phyloP scores from a whole-genome alignment of 305 asterid genomes.

The Solanum hybrid region DNA sequence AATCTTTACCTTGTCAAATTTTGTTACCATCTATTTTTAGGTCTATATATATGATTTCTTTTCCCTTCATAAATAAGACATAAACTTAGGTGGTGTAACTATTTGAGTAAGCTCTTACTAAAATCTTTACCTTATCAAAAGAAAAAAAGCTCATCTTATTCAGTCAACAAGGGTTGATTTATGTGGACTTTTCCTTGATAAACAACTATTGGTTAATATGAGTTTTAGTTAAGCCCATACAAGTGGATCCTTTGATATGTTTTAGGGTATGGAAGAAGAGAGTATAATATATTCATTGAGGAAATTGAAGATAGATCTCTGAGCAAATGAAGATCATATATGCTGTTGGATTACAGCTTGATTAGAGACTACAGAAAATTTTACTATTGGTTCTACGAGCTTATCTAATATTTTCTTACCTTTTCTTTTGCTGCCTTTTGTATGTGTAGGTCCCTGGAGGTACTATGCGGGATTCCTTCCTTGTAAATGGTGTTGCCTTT shows the following conservation, averaged over 20 bases:
- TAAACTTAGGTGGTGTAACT: neutral
- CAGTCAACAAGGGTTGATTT: neutral
- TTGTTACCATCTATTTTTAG: neutral
- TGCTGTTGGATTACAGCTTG: neutral
- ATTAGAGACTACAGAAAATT: neutral
- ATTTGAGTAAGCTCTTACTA: neutral
- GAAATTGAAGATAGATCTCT: neutral
- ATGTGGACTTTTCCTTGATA: neutral
- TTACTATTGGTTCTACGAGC: neutral
- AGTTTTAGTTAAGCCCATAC: neutral
- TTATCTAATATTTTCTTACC: neutral
- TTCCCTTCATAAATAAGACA: neutral
- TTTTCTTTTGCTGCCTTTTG: neutral
- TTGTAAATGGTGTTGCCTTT: constrained; percentile 95
- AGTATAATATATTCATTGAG: neutral
- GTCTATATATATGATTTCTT: neutral
- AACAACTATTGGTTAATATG: neutral
- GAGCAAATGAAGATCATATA: neutral
- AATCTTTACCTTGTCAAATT: neutral
- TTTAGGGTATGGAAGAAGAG: neutral
- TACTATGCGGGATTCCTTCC: constrained; percentile 95
- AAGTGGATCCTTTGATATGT: neutral
- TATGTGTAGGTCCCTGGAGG: constrained; percentile 85
- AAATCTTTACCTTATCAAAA: neutral
- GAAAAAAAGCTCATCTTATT: neutral